Base-by-base conservation (phyloP, 2,329 filamentous ascomycete species). In the Annulohypoxylon truncatum region DNA sequence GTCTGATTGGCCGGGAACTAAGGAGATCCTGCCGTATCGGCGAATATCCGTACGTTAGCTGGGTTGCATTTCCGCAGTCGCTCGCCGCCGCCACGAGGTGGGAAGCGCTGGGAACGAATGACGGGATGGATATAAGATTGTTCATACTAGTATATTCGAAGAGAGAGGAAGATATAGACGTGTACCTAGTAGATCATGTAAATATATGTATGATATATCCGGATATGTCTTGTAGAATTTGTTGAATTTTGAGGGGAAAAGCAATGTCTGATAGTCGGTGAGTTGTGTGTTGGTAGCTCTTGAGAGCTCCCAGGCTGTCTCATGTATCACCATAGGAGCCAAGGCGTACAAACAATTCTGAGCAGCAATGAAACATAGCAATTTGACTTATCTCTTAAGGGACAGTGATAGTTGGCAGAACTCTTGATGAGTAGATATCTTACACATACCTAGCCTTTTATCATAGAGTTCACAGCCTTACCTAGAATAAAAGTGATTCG, bases 1-100 rank as follows among this genome's bases (percentile, higher is more conserved):
- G 47, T 38, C 46, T 48, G 52, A 62, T 62, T 62, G 60, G 60
- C 2, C 24, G 22, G 29, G 33, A 33, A 9, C 1, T 10, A 6
- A 26, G 12, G 55, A 9, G 18, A 9, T 29, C 24, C 20, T 40
- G 12, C 31, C 54, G 28, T 47, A 47, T 56, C 40, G 53, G 53
- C 40, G 53, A 56, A 56, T 56, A 56, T 42, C 22, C 22, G 29
- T 22, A 24, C n/a, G 22, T 22, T 44, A 12, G 35, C 35, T 38
- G 12, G 33, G 35, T 29, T 55, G 22, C 38, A 53, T 53, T 53
- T 22, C 20, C 20, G 31, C 31, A 2, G 31, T 52, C n/a, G 20
- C 48, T 52, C 29, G 20, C 48, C 31, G 5, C 26, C 26, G 48
- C 29, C 31, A 24, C 29, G 22, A 46, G 42, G 42, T 5, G 13